phyloP scores from a whole-genome alignment of 768 basidiomycete genomes.

The Hygrophorus russula region DNA sequence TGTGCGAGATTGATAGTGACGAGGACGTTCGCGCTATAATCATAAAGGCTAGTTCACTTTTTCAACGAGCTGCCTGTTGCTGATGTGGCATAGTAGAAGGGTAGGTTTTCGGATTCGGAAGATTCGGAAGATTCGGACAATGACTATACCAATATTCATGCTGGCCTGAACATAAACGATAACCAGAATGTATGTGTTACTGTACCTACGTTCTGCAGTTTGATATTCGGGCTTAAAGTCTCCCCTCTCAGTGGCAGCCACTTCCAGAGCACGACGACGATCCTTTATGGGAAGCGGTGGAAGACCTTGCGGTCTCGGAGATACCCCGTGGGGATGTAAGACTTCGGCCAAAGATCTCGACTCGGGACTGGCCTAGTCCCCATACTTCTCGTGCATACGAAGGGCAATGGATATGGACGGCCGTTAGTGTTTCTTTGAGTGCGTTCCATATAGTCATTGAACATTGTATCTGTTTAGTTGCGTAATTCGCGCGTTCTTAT shows the following conservation, averaged over 20 bases:
- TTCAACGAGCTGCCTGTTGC: not conserved
- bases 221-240: too few species aligned
- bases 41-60: too few species aligned
- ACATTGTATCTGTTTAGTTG: too few species aligned
- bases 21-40: too few species aligned
- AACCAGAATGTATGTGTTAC: slow-evolving; percentile 12
- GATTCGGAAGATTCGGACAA: slow-evolving; percentile 8
- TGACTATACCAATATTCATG: slow-evolving; percentile 12
- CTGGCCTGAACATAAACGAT: slow-evolving; percentile 15
- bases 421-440: not conserved
- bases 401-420: not conserved
- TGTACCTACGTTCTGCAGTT: too few species aligned
- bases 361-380: too few species aligned
- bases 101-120: slow-evolving; percentile 8
- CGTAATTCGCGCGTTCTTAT: too few species aligned
- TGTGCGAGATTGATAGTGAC: too few species aligned
- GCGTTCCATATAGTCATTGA: too few species aligned
- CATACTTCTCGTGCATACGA: too few species aligned
- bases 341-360: not conserved
- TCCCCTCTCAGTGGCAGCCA: slow-evolving; percentile 1
- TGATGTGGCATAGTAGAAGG: not conserved
- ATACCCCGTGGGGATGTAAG: slow-evolving; percentile 6
- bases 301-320: not conserved
- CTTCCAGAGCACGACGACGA: not conserved
- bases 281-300: not conserved